Percentiles rank a stretch among this genome's conserved stretches.
These are phyloP conservation scores for Straminergon stramineum DNA, from an alignment of 225 moss, liverwort and hornwort species.

Conservation along the genomic window DNA sequence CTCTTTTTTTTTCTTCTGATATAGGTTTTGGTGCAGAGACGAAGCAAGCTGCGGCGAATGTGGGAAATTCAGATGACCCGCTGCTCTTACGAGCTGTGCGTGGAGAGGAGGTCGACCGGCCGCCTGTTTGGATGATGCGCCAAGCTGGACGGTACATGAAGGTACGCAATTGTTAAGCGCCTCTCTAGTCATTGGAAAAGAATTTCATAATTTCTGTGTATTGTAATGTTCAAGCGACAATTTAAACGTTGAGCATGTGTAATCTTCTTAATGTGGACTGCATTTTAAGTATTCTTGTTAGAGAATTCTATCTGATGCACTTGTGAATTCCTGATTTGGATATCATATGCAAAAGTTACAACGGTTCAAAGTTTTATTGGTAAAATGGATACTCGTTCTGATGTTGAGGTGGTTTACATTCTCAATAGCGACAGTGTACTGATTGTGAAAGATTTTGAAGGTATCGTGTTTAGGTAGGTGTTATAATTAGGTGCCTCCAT, in stretches of 20 bases:
- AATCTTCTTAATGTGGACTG: background rate
- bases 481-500: background rate
- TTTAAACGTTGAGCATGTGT: background rate
- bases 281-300: background rate
- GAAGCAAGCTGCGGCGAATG: conserved; percentile 7
- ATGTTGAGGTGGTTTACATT: background rate
- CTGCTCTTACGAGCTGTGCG: conserved; percentile 77
- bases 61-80: conserved; percentile 37
- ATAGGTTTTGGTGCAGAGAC: conserved; percentile 4
- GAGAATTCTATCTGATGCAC: background rate
- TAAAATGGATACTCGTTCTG: background rate
- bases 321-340: background rate
- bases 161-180: conserved; percentile 10
- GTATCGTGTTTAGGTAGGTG: background rate
- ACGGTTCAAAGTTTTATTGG: background rate
- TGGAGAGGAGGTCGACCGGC: conserved; percentile 74
- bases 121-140: conserved; percentile 98
- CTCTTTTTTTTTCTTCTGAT: background rate
- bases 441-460: background rate
- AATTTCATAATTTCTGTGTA: background rate
- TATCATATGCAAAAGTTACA: too few species aligned
- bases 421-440: background rate
- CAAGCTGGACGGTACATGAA: conserved; percentile 98
- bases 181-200: background rate
- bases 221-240: background rate